Base-by-base conservation (phyloP, 2,329 filamentous ascomycete genomes). In the Fusarium liriodendri region DNA sequence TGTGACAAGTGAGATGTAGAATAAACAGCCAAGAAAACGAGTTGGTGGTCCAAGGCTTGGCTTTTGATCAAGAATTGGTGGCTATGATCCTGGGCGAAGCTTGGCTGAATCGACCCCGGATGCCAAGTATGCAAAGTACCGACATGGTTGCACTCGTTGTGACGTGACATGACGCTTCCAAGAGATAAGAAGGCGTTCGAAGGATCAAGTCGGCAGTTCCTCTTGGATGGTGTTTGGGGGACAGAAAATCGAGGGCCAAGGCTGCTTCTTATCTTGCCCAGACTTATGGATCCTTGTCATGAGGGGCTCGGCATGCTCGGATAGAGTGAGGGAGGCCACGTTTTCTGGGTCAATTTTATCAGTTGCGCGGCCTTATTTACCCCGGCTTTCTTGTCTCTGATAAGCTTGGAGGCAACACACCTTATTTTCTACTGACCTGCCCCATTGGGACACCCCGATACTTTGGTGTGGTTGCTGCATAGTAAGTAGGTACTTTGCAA, bases 21-120 rank as follows among this genome's bases (percentile, higher is more conserved):
- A n/a, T 32, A 32, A 45, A 10, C 3, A 16, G 35, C 27, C 57
- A 72, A 38, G 71, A 61, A 74, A 74, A 33, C 27, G 25, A 4
- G 42, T 25, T 4, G 33, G 22, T 50, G 58, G 6, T 2, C 33
- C 40, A 74, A 73, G 61, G 71, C 71, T 73, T 73, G 58, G 64
- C 62, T 55, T 54, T 54, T 32, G 18, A 52, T 52, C 25, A 29
- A 52, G 47, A 52, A 18, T 32, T 20, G 18, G 47, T 29, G 6
- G 7, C 27, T 4, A 33, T 32, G n/a, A 54, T 32, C 47, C 47
- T 52, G 47, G 18, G 18, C 10, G 47, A n/a, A n/a, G 10, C 47
- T 54, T 54, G 47, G 47, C 27, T 27, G 18, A 54, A 20, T 32
- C n/a, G 47, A 54, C 47, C 47, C 47, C 27, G 47, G 47, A 32